phyloP scores from a whole-genome alignment of 23 red algal genomes.

The Chondrus crispus region DNA sequence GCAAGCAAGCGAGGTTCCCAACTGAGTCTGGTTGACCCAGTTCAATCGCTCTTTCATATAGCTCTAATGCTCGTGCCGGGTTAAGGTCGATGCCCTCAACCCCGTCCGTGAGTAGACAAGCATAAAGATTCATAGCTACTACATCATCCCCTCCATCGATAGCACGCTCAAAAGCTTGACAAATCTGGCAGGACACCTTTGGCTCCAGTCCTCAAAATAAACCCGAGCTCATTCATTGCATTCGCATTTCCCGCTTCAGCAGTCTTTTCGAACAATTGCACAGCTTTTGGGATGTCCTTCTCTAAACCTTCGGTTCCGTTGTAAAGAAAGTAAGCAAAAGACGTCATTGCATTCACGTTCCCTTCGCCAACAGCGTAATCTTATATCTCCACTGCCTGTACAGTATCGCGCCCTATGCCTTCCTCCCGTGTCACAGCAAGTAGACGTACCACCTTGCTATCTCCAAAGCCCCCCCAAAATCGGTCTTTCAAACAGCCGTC shows the following conservation, averaged over 20 bases:
- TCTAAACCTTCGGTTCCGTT: not conserved
- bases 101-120: too few relatives aligned
- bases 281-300: not conserved
- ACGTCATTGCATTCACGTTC: not conserved
- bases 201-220: not conserved
- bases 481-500: conserved; percentile 44
- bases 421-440: too few relatives aligned
- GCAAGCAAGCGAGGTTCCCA: not conserved
- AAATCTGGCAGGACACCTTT: not conserved
- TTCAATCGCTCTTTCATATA: not conserved
- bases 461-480: conserved; percentile 51
- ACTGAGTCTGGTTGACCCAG: not conserved
- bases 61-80: too few relatives aligned
- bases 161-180: not conserved
- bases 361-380: not conserved
- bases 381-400: not conserved
- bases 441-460: too few relatives aligned
- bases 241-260: not conserved
- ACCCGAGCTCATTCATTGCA: not conserved
- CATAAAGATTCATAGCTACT: not conserved
- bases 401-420: not conserved
- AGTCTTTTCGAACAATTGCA: not conserved
- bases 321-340: not conserved
- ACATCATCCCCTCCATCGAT: not conserved
- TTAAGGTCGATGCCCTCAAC: too few relatives aligned